Base-by-base conservation (phyloP, 805 yeast species). In the Spathaspora girioi region DNA sequence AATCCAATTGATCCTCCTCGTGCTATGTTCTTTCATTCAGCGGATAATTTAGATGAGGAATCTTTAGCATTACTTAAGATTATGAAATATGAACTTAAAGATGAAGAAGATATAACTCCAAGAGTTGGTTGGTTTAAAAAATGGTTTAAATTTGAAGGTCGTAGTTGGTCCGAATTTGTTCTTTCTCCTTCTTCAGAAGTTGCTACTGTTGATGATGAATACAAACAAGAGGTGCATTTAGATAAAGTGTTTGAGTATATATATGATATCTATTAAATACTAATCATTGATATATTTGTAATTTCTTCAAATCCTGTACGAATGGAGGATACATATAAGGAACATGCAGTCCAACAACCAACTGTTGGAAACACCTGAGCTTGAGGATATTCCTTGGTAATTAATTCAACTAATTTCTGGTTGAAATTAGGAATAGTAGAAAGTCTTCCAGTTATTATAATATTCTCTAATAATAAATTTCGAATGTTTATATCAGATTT, bases 321-420 rank as follows among this genome's bases (percentile, higher is more conserved):
- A 62, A 58, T 53, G 2, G 62, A 56, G 2, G 69, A 57, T 29
- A 57, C 58, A 49, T 69, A 70, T 27, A 68, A 51, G 2, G 73
- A 69, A 26, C 64, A 59, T 3, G 71, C 71, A 8, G 59, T 53
- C 73, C 73, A 70, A 2, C 67, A 51, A 1, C 73, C 73, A 12
- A 68, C 54, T 3, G 50, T 42, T n/a, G 47, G 38, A n/a, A 29
- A 49, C 40, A 54, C 52, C 10, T 12, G 20, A 15, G 55, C 50
- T 4, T 49, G 42, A 15, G 47, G 47, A 15, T n/a, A 40, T 26
- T 18, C 9, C 47, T 29, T 12, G 50, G 43, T 1, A 65, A 29
- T 35, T 54, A 56, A 15, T 12, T 56, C 49, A 4, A 63, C 1
- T 1, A 66, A 19, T 32, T 59, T 50, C 2, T 47, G 3, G 50